A percentile compares a stretch with the other conserved stretches of the same genome.
Conservation (phyloP, 2,329 filamentous ascomycete genomes). For the Pseudogymnoascus sp. region DNA sequence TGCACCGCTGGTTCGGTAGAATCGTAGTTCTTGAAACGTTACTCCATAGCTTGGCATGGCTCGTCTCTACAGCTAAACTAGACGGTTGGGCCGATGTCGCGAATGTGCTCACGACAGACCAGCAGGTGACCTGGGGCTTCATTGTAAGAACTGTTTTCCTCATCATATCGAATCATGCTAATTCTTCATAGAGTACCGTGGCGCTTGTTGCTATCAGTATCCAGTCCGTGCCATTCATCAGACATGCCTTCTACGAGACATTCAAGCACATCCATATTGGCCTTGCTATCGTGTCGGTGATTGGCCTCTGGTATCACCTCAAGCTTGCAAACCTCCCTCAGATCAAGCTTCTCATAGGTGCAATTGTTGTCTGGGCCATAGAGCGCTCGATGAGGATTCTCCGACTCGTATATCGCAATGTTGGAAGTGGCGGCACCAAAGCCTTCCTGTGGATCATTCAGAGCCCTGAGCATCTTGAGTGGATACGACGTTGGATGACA, state of each 20-base stretch:
- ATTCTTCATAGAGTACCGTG: slow-evolving; percentile 41
- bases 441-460: slow-evolving; percentile 76
- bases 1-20: slow-evolving; percentile 74
- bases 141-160: slow-evolving; percentile 12
- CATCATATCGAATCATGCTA: not conserved
- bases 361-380: slow-evolving; percentile 57
- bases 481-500: slow-evolving; percentile 80
- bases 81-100: slow-evolving; percentile 41
- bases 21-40: slow-evolving; percentile 66
- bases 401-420: slow-evolving; percentile 58
- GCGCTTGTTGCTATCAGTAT: slow-evolving; percentile 58
- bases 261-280: slow-evolving; percentile 69
- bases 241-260: slow-evolving; percentile 73
- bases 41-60: slow-evolving; percentile 58
- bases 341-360: slow-evolving; percentile 54
- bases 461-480: slow-evolving; percentile 72
- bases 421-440: slow-evolving; percentile 58
- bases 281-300: slow-evolving; percentile 52
- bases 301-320: slow-evolving; percentile 62
- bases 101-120: not conserved
- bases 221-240: slow-evolving; percentile 62
- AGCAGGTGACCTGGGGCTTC: slow-evolving; percentile 12
- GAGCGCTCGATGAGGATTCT: slow-evolving; percentile 57
- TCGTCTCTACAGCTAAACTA: slow-evolving; percentile 35
- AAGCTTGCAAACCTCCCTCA: slow-evolving; percentile 48